phyloP scores from a whole-genome alignment of 2,329 filamentous ascomycete species.

The Phialophora verrucosa region DNA sequence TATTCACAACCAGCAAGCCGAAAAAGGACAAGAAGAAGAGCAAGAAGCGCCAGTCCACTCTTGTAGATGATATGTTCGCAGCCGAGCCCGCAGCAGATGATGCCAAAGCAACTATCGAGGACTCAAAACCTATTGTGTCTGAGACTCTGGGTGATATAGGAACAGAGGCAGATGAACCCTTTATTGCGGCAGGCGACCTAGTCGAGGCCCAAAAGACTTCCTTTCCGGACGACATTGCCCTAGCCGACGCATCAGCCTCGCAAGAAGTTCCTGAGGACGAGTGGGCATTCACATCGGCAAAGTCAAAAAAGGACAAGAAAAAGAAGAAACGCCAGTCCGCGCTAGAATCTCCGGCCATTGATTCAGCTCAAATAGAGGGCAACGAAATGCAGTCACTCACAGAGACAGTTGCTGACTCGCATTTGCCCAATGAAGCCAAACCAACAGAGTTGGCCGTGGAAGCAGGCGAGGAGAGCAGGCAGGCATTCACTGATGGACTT shows the following conservation, averaged over 20 bases:
- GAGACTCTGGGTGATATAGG: not conserved
- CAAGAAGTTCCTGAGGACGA: slow-evolving; percentile 11
- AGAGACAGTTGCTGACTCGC: not conserved
- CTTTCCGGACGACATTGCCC: not conserved
- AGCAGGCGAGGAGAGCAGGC: not conserved
- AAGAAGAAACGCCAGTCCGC: slow-evolving; percentile 46
- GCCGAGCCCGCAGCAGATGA: slow-evolving; percentile 5
- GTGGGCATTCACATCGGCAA: slow-evolving; percentile 40
- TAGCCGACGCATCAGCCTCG: not conserved
- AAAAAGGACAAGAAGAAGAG: slow-evolving; percentile 35
- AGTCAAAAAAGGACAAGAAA: slow-evolving; percentile 44
- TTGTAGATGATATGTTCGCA: not conserved
- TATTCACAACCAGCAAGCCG: not conserved
- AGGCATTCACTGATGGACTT: not conserved
- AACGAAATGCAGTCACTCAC: not conserved
- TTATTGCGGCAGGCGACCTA: not conserved
- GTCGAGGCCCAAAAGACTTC: not conserved
- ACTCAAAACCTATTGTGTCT: not conserved
- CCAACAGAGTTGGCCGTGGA: not conserved
- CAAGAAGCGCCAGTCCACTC: slow-evolving; percentile 17
- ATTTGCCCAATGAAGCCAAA: not conserved
- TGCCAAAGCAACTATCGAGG: not conserved
- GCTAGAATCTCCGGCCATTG: slow-evolving; percentile 11
- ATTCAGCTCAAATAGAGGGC: not conserved
- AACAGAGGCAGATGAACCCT: not conserved